phyloP scores from a whole-genome alignment of 2,329 filamentous ascomycete species.

The Emmonsia crescens region DNA sequence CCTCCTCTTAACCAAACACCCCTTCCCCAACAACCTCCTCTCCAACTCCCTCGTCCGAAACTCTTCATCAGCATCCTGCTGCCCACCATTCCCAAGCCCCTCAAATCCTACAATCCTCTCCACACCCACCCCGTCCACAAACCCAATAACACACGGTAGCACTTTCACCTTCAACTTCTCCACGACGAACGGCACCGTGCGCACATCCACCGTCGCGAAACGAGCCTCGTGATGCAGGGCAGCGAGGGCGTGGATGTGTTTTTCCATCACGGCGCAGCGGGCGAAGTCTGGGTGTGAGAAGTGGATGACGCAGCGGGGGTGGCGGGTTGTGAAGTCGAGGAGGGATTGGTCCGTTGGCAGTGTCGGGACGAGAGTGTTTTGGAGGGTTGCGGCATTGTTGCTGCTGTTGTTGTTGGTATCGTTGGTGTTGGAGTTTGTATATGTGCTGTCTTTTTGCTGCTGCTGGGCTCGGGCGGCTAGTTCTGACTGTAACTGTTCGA shows the following conservation, averaged over 20 bases:
- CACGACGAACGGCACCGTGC: slow-evolving; percentile 37
- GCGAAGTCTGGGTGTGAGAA: slow-evolving; percentile 56
- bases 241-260: slow-evolving; percentile 41
- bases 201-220: slow-evolving; percentile 38
- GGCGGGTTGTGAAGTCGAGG: slow-evolving; percentile 50
- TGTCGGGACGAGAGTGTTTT: slow-evolving; percentile 24
- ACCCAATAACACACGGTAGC: slow-evolving; percentile 40
- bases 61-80: slow-evolving; percentile 26
- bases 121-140: slow-evolving; percentile 35
- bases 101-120: slow-evolving; percentile 40
- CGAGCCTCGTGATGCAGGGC: slow-evolving; percentile 30
- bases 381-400: background rate
- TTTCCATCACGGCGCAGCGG: slow-evolving; percentile 52
- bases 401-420: background rate
- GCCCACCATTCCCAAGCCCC: slow-evolving; percentile 29
- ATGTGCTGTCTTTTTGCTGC: slow-evolving; percentile 38
- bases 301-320: slow-evolving; percentile 49
- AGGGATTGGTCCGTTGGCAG: slow-evolving; percentile 44
- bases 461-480: slow-evolving; percentile 36
- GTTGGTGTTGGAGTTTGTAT: slow-evolving; percentile 21
- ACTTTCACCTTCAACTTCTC: slow-evolving; percentile 37
- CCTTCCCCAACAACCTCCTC: slow-evolving; percentile 29
- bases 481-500: slow-evolving; percentile 50
- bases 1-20: slow-evolving; percentile 28
- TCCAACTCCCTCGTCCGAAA: slow-evolving; percentile 34